Conservation (phyloP, 2,329 filamentous ascomycete species). For the Pezicula carpinea region DNA sequence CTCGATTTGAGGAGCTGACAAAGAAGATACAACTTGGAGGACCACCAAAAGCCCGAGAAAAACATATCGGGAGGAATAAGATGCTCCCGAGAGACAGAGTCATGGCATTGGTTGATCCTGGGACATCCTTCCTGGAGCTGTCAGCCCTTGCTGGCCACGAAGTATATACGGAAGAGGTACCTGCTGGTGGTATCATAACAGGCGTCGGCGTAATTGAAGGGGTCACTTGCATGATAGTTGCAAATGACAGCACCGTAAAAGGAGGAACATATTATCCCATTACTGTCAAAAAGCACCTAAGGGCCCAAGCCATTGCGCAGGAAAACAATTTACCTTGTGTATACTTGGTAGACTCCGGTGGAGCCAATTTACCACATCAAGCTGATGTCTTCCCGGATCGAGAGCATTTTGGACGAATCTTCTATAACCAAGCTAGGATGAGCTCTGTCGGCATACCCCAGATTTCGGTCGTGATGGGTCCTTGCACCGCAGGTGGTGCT, state of each 20-base stretch:
- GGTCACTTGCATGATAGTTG: slow-evolving; percentile 87
- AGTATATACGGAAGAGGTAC: slow-evolving; percentile 81
- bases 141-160: slow-evolving; percentile 85
- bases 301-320: slow-evolving; percentile 84
- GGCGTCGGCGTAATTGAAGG: slow-evolving; percentile 88
- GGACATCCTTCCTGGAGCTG: slow-evolving; percentile 88
- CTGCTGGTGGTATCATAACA: slow-evolving; percentile 86
- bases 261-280: slow-evolving; percentile 96
- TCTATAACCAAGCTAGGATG: slow-evolving; percentile 97
- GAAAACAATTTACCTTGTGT: slow-evolving; percentile 84
- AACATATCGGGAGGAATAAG: slow-evolving; percentile 83
- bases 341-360: slow-evolving; percentile 93
- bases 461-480: slow-evolving; percentile 93
- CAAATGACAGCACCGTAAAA: slow-evolving; percentile 96
- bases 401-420: slow-evolving; percentile 92
- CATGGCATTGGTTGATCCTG: slow-evolving; percentile 80
- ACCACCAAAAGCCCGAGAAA: slow-evolving; percentile 74
- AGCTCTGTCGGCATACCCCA: slow-evolving; percentile 84
- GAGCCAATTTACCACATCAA: slow-evolving; percentile 91
- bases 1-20: slow-evolving; percentile 65
- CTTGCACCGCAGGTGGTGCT: slow-evolving; percentile 91
- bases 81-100: slow-evolving; percentile 92
- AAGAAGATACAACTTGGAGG: slow-evolving; percentile 71
- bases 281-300: slow-evolving; percentile 94
- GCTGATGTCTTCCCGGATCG: slow-evolving; percentile 92